Evolutionary conservation across 306 rosid species (phyloP), one percentile per base, ranked within the genome.

Genomic region (Citrullus amarus): DNA sequence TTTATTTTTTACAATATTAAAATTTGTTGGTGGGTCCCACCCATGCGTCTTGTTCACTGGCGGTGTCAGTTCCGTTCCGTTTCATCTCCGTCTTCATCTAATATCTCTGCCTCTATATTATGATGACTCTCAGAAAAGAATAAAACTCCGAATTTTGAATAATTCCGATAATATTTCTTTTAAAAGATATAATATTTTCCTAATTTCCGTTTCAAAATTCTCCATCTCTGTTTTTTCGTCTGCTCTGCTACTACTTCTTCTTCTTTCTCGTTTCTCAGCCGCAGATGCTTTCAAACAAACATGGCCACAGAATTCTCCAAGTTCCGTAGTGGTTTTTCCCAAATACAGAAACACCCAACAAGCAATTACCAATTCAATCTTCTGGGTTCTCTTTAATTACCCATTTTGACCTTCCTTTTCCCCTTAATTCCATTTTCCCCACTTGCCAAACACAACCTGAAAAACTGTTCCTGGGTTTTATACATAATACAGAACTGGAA

Each of bases 131-230:
- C 1, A 22, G 2, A 25, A 32, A 1, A 1, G 20, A 72, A 72
- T 48, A 50, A 72, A 70, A 72, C 25, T 72, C 25, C 25, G 8
- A 2, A 72, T 25, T 48, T 72, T 72, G 43, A 74, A 74, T 25
- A 34, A 53, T 53, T 74, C 32, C 28, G 5, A 53, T 5, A 53
- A 53, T 53, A 4, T 53, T 4, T 14, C 15, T 1, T 53, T 53
- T 53, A 5, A 32, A 32, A 25, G 28, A 32, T 32, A 32, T 32
- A 32, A 32, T 32, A 32, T 32, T 13, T 32, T 51, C 30, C 78
- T 9, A 2, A 25, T 74, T 74, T 74, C 78, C 78, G 78, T 53
- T 51, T 74, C 78, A 44, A 53, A 74, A 74, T 74, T 74, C 48
- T 53, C 78, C 78, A 53, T 74, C 78, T 32, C 63, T 53, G 20